Percentiles rank a stretch among this genome's conserved stretches.
phyloP scores from a whole-genome alignment of 352 stramenopile genomes.

The Globisporangium middletonii region DNA sequence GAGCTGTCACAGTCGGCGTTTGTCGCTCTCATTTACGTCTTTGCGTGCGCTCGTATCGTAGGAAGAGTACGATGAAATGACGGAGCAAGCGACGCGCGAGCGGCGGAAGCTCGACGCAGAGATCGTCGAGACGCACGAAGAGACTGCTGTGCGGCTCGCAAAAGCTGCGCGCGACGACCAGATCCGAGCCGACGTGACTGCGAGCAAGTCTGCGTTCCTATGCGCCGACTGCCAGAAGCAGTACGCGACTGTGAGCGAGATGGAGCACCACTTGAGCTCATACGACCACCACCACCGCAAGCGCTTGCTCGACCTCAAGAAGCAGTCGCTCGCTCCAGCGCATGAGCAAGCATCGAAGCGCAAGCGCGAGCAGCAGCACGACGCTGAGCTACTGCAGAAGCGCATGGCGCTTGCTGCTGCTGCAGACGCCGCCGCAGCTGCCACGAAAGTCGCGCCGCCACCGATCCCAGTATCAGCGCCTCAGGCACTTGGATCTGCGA shows the following conservation, averaged over 20 bases:
- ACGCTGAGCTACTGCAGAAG: constrained; percentile 28
- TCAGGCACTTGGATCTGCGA: neutral
- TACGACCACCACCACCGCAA: constrained; percentile 76
- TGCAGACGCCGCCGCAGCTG: neutral
- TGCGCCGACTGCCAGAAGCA: constrained; percentile 60
- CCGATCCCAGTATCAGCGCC: neutral
- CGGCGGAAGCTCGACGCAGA: constrained; percentile 42
- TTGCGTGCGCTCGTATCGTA: constrained; percentile 8
- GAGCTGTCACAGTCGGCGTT: constrained; percentile 8
- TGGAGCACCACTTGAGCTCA: constrained; percentile 67
- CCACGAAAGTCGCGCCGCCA: neutral
- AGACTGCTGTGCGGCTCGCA: constrained; percentile 22
- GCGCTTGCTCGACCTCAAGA: constrained; percentile 32
- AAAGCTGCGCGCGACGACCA: constrained; percentile 22
- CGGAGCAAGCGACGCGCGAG: constrained; percentile 41
- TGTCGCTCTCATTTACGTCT: neutral
- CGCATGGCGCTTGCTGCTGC: constrained; percentile 23
- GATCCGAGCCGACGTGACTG: constrained; percentile 24
- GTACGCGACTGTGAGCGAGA: constrained; percentile 63
- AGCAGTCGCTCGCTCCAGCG: constrained; percentile 8
- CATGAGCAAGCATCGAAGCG: constrained; percentile 23
- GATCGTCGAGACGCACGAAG: constrained; percentile 35
- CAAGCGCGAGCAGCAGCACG: constrained; percentile 29
- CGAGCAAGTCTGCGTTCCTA: constrained; percentile 47
- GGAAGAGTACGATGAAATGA: constrained; percentile 55